Conservation (phyloP, 2,329 filamentous ascomycete genomes). For the Neofusicoccum umdonicola region DNA sequence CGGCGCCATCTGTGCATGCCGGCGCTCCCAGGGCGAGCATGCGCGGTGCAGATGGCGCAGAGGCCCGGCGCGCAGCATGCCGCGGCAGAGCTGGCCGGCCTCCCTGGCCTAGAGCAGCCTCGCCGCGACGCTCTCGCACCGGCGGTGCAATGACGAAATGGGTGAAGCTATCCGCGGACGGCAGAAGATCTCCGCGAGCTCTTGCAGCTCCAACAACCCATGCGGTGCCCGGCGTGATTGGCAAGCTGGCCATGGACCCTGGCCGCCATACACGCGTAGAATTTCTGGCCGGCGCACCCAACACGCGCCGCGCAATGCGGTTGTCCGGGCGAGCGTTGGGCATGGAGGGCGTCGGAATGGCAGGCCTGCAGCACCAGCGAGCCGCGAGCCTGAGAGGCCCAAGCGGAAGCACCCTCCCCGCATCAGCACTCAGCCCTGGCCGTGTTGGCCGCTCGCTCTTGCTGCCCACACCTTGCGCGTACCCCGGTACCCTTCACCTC, state of each 20-base stretch:
- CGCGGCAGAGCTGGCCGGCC: not conserved
- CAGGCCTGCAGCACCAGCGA: not conserved
- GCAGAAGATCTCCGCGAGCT: constrained; percentile 10
- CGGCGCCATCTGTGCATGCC: not conserved
- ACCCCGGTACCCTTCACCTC: constrained; percentile 10
- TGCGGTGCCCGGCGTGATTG: constrained; percentile 1
- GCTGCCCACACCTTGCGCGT: constrained; percentile 9
- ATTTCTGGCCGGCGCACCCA: not conserved
- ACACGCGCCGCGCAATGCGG: not conserved
- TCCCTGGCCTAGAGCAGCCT: too few species aligned
- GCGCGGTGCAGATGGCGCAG: not conserved
- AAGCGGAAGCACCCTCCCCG: constrained; percentile 6
- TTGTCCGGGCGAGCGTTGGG: not conserved
- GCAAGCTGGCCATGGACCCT: not conserved
- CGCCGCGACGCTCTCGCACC: not conserved
- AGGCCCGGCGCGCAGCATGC: not conserved
- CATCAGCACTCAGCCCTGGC: constrained; percentile 10
- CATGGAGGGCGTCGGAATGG: not conserved
- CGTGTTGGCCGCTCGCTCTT: constrained; percentile 7
- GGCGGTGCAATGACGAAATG: constrained; percentile 11
- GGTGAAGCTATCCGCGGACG: constrained; percentile 7
- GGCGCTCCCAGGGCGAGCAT: not conserved
- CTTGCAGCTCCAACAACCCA: constrained; percentile 8
- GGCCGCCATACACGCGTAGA: not conserved
- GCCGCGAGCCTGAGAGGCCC: constrained; percentile 6